Evolutionary conservation across 148 eudicot genomes (phyloP).

Genomic region (Rhododendron ovatum): DNA sequence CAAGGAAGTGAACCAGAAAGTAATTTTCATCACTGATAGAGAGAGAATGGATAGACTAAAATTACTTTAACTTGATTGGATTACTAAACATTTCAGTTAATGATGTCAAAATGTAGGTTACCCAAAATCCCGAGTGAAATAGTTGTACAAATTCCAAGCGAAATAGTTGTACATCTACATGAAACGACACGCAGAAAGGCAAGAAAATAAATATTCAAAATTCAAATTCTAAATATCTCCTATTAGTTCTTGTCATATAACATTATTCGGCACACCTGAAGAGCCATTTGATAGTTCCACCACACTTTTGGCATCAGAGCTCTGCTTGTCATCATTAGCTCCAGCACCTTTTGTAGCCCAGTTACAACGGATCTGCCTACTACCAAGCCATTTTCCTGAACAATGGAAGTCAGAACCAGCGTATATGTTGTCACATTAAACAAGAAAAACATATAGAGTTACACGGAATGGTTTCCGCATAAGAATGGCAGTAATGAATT

Average conservation of each 20-base stretch:
- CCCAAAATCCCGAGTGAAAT: neutral
- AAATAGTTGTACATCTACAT: neutral
- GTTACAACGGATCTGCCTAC: slow-evolving; percentile 95
- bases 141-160: neutral
- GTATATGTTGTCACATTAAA: neutral
- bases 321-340: slow-evolving; percentile 70
- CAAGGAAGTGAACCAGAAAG: neutral
- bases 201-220: neutral
- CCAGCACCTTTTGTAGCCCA: slow-evolving; percentile 99
- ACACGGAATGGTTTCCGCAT: neutral
- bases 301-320: slow-evolving; percentile 73
- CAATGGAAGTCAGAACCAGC: neutral
- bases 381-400: slow-evolving; percentile 98
- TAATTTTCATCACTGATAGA: neutral
- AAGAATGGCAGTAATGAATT: neutral
- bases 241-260: neutral
- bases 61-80: neutral
- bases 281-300: slow-evolving; percentile 87
- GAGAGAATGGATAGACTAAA: neutral
- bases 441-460: neutral
- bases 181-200: neutral
- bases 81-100: neutral
- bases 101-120: neutral
- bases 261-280: slow-evolving; percentile 51
- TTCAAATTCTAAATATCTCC: neutral